A percentile compares a stretch with the other conserved stretches of the same genome.
These are phyloP conservation scores for Aspergillus diversus DNA, from an alignment of 495 filamentous ascomycete species.

Conservation along the genomic window DNA sequence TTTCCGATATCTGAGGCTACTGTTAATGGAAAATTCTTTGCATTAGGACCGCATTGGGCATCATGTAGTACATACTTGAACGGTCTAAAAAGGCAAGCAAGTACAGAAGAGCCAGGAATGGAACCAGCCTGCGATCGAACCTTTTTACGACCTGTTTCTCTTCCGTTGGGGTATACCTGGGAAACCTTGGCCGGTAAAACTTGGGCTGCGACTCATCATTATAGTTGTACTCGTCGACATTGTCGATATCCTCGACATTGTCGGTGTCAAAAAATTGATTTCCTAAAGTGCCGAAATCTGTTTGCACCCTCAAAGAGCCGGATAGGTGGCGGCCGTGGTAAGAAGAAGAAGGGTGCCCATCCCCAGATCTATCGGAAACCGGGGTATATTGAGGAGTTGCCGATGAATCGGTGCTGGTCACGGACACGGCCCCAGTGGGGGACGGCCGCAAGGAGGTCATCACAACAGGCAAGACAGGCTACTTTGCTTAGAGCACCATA, in stretches of 20 bases:
- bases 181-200: slow-evolving; percentile 17
- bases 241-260: slow-evolving; percentile 5
- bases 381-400: slow-evolving; percentile 42
- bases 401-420: slow-evolving; percentile 32
- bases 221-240: slow-evolving; percentile 38
- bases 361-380: slow-evolving; percentile 39
- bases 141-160: slow-evolving; percentile 71
- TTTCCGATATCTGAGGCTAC: slow-evolving; percentile 70
- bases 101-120: slow-evolving; percentile 81
- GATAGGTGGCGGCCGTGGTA: slow-evolving; percentile 21
- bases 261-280: slow-evolving; percentile 17
- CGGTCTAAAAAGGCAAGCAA: slow-evolving; percentile 80
- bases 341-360: slow-evolving; percentile 31
- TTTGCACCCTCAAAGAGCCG: slow-evolving; percentile 39
- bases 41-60: too few relatives aligned
- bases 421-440: slow-evolving; percentile 31
- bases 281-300: slow-evolving; percentile 35
- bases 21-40: slow-evolving; percentile 4
- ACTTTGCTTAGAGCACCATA: slow-evolving; percentile 13
- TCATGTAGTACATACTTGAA: slow-evolving; percentile 58
- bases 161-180: slow-evolving; percentile 71
- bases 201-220: slow-evolving; percentile 35
- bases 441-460: slow-evolving; percentile 35
- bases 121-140: slow-evolving; percentile 74
- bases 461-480: background rate